A percentile compares a stretch with the other conserved stretches of the same genome.
phyloP scores from a whole-genome alignment of 768 basidiomycete species.

The Termitomyces sp. region DNA sequence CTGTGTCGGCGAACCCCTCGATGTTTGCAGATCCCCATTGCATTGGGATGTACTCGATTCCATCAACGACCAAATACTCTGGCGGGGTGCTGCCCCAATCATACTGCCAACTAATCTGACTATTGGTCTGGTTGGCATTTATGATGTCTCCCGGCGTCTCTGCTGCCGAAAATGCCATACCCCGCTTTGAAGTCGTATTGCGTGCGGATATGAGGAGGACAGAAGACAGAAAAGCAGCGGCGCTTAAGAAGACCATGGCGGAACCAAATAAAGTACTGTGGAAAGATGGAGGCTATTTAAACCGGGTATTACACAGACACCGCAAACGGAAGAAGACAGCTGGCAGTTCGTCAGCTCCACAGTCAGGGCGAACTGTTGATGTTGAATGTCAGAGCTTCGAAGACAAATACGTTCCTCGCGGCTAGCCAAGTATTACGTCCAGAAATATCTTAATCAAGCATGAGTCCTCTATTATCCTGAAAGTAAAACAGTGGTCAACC shows the following conservation, averaged over 20 bases:
- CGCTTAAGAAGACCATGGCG: conserved; percentile 22
- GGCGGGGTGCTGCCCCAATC: conserved; percentile 45
- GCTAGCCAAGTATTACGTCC: conserved; percentile 6
- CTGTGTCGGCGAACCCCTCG: conserved; percentile 30
- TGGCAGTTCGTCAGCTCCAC: conserved; percentile 26
- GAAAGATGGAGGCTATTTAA: conserved; percentile 11
- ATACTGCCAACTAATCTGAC: conserved; percentile 44
- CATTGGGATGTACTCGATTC: conserved; percentile 46
- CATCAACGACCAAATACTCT: conserved; percentile 34
- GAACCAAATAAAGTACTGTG: not conserved
- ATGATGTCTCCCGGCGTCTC: conserved; percentile 35
- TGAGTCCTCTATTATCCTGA: not conserved
- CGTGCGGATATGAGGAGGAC: conserved; percentile 22
- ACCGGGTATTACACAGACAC: not conserved
- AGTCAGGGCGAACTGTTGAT: conserved; percentile 34
- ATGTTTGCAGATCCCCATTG: conserved; percentile 43
- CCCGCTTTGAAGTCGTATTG: conserved; percentile 40
- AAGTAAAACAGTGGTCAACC: not conserved
- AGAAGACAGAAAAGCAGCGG: conserved; percentile 18
- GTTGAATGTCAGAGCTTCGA: conserved; percentile 10
- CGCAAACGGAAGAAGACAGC: conserved; percentile 18
- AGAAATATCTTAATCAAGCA: not conserved
- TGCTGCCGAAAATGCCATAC: conserved; percentile 35
- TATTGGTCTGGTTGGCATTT: conserved; percentile 39
- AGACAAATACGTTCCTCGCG: conserved; percentile 1